Evolutionary conservation across 768 basidiomycete species (phyloP), one percentile per base, ranked within the genome.

Genomic region (Astraeus odoratus): DNA sequence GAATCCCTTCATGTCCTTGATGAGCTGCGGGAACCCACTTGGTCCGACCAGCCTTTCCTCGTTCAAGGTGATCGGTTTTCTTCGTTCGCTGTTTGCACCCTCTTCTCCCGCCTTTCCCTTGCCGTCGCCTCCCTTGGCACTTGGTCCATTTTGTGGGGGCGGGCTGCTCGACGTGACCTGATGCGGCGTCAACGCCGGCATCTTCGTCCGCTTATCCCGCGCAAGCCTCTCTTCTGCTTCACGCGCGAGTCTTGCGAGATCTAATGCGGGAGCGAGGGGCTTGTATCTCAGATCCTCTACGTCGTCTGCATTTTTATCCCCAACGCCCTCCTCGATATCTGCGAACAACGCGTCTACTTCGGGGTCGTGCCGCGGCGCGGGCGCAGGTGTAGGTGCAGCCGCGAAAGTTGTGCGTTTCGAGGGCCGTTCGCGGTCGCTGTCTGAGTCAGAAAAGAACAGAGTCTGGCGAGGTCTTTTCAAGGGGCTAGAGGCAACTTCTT

Each of bases 11-110:
- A 83, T 75, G 42, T 83, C 77, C 46, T 83, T 74, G 41, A 91
- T 76, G 35, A 99, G 72, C 39, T 76, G 73, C 2, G 88, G 90
- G 54, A 99, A 85, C 1, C 96, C 94, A 24, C 74, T 70, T 3
- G 76, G 66, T 5, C 83, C 80, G 12, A 93, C 66, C 47, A 99
- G 61, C 46, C 86, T 73, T 33, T 69, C 77, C 58, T 90, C 88
- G 60, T 94, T 87, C 48, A 96, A 63, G 59, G 76, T 80, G 19
- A 75, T 64, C 3, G 77, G 60, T 31, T 45, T 62, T 55, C 42
- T 66, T 45, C 55, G 63, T 44, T 38, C 58, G 46, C 43, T 61
- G 55, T 57, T 64, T 37, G 51, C 58, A 26, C 58, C 62, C 41
- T 50, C 61, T 2, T 57, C 60, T 12, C 33, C 55, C 12, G 44